Evolutionary conservation across 2,329 filamentous ascomycete genomes (phyloP), one percentile per base, ranked within the genome.

Genomic region (Aspergillus flavus): DNA sequence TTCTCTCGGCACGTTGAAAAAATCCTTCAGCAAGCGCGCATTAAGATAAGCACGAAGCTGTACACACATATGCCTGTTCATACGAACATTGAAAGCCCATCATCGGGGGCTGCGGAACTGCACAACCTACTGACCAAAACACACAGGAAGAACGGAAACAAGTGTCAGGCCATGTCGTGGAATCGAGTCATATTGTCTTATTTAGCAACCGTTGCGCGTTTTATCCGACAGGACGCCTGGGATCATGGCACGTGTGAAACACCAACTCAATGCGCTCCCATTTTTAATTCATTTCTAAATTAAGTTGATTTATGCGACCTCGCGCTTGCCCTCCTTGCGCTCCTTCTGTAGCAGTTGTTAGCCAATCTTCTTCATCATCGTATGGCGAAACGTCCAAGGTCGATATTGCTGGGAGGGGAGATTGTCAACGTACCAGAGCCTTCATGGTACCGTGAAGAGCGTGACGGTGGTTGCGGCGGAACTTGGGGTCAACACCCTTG

Each of bases 381-480:
- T n/a, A 48, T 36, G 41, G 43, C 45, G 19, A 34, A 32, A 43
- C 57, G 57, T 32, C 36, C 36, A 14, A 28, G 43, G 52, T 39
- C 48, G 16, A 21, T 2, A 43, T 54, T 21, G 11, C 23, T 19
- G 39, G 16, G 39, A 41, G 55, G 6, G 39, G 34, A 43, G 16
- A 36, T 36, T 30, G 57, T 65, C 52, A 70, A 86, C 91, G 79
- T 90, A 98, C 94, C 87, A 99, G 86, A 81, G 95, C 95, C 87
- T 92, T 96, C 88, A 92, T 93, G 82, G 94, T 99, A 83, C 95
- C 95, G 88, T 98, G 95, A 71, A 98, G 93, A 84, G 95, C 95
- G 89, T 99, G 94, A 87, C 93, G 93, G 88, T 99, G 95, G 89
- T 99, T 99, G 86, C 95, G 91, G 84, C 95, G 91, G 89, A 99